A percentile compares a stretch with the other conserved stretches of the same genome.
Evolutionary conservation across 179 eudicot species (phyloP).

Genomic region (Camellia oleifera): DNA sequence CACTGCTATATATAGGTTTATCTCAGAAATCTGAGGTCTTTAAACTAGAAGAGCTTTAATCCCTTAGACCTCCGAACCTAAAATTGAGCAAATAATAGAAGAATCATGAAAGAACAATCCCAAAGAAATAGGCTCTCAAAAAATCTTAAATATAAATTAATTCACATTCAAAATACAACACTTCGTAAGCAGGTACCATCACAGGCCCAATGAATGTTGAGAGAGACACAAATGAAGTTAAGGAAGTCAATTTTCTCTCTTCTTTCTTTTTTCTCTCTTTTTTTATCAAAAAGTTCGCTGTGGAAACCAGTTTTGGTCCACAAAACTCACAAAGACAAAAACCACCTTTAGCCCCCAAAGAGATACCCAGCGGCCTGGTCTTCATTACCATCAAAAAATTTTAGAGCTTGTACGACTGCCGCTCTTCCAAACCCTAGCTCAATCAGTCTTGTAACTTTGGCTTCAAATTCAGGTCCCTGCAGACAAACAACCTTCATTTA

Average conservation of each 20-base stretch:
- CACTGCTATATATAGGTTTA: no score
- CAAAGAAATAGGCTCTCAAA: not conserved
- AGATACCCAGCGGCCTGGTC: constrained; percentile 91
- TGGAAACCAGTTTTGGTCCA: constrained; percentile 6
- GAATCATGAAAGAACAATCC: no score
- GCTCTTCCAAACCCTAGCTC: constrained; percentile 86
- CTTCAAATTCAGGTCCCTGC: constrained; percentile 86
- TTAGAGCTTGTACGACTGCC: constrained; percentile 67
- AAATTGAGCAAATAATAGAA: no score
- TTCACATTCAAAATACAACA: not conserved
- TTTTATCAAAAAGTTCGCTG: not conserved
- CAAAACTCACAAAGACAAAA: not conserved
- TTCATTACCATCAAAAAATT: constrained; percentile 74
- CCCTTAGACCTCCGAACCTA: no score
- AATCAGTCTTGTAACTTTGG: constrained; percentile 73
- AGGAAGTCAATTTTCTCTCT: not conserved
- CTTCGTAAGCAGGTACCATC: not conserved
- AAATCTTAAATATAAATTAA: not conserved
- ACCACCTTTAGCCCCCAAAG: constrained; percentile 61
- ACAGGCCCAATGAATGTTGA: not conserved
- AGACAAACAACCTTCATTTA: not conserved
- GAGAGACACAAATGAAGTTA: not conserved
- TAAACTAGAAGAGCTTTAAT: no score
- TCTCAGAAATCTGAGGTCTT: no score
- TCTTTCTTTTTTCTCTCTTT: not conserved